Evolutionary conservation across 2,329 filamentous ascomycete genomes (phyloP).

Genomic region (Aspergillus latus): DNA sequence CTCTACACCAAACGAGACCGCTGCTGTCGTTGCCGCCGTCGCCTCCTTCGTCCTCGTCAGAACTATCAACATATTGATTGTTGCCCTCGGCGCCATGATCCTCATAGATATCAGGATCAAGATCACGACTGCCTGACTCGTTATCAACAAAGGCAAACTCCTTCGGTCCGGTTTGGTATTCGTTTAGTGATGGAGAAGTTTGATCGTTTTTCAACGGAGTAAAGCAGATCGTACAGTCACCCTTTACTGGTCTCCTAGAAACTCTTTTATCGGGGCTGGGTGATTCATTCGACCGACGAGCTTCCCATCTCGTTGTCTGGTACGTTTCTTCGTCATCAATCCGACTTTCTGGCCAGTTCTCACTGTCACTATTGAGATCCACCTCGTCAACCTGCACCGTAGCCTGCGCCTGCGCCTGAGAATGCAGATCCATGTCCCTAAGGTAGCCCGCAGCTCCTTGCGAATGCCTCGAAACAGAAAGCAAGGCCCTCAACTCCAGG

Average conservation of each 20-base stretch:
- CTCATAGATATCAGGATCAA: not conserved
- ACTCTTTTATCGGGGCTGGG: not conserved
- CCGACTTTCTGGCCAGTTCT: no score
- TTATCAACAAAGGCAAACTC: not conserved
- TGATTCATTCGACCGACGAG: no score
- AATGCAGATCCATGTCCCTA: no score
- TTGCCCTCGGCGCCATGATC: not conserved
- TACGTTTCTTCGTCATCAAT: no score
- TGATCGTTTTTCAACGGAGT: not conserved
- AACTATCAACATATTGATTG: no score
- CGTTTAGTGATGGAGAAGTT: not conserved
- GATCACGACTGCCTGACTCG: not conserved
- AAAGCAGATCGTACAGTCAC: constrained; percentile 2
- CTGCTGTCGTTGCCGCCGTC: not conserved
- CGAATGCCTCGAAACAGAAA: not conserved
- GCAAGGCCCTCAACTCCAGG: not conserved
- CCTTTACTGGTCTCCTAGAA: not conserved
- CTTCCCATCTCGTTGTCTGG: no score
- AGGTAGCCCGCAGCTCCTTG: not conserved
- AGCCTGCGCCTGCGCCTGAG: no score
- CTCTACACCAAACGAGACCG: constrained; percentile 17
- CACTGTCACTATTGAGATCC: no score
- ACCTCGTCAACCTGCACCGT: no score
- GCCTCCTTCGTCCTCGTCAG: not conserved
- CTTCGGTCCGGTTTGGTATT: not conserved